A percentile compares a stretch with the other conserved stretches of the same genome.
These are phyloP conservation scores for Caryopteris hybrid DNA, from an alignment of 305 asterid genomes.

Conservation along the genomic window DNA sequence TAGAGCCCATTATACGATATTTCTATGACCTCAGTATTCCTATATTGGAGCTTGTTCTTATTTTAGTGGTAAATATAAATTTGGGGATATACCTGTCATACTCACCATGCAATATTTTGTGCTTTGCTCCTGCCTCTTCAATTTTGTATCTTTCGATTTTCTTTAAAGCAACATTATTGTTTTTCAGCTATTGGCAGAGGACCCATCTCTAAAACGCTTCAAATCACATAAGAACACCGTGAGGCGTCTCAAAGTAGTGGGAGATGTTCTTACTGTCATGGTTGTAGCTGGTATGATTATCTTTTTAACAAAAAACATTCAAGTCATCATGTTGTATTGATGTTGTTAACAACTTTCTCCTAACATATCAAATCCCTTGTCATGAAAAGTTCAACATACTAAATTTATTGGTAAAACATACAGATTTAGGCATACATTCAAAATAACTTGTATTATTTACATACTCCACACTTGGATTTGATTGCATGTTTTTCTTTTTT, in stretches of 20 bases:
- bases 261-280: constrained; percentile 46
- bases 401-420: too few species aligned
- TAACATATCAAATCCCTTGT: neutral
- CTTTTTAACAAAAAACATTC: neutral
- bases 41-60: neutral
- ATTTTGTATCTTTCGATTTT: neutral
- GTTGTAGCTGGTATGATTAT: constrained; percentile 45
- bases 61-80: neutral
- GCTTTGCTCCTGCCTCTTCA: neutral
- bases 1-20: neutral
- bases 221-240: constrained; percentile 52
- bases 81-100: neutral
- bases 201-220: constrained; percentile 45
- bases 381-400: neutral
- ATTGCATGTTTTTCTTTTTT: neutral
- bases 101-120: neutral
- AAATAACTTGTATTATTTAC: neutral
- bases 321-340: neutral
- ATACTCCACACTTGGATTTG: neutral
- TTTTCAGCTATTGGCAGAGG: constrained; percentile 61
- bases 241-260: constrained; percentile 38
- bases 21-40: neutral
- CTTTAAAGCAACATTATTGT: neutral
- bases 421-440: too few species aligned
- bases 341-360: neutral